Conservation (phyloP, 129 eudicot species). For the Flaveria ramosissima region DNA sequence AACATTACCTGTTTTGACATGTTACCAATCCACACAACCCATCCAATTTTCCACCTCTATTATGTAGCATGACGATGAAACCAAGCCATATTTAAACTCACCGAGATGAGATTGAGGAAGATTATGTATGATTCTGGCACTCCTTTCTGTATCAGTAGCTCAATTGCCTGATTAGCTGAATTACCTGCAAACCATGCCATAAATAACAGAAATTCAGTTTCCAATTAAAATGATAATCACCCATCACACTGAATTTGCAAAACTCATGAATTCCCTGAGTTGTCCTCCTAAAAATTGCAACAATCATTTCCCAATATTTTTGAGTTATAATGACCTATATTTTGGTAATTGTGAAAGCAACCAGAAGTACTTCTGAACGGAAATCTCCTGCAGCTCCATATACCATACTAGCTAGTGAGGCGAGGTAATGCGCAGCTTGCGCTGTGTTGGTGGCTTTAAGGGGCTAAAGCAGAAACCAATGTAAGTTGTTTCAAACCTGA, state of each 20-base stretch:
- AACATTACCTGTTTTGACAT: neutral
- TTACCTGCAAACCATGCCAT: conserved; percentile 54
- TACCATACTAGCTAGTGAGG: no score
- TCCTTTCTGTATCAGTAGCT: conserved; percentile 89
- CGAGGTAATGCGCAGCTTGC: no score
- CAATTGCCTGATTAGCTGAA: conserved; percentile 97
- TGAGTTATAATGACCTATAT: neutral
- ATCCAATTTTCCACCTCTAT: neutral
- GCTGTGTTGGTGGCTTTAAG: no score
- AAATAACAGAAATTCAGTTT: neutral
- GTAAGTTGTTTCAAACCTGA: no score
- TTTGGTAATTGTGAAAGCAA: neutral
- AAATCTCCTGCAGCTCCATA: neutral
- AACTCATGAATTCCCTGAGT: conserved; percentile 1
- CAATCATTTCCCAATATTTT: conserved; percentile 3
- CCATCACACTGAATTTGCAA: neutral
- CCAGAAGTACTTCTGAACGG: neutral
- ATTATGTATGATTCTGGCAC: conserved; percentile 94
- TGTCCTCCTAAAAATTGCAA: neutral
- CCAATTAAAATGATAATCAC: conserved; percentile 1
- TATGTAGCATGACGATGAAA: neutral
- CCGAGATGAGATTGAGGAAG: conserved; percentile 92
- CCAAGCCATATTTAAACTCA: conserved; percentile 38
- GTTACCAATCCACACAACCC: conserved; percentile 5
- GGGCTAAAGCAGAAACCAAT: neutral